Evolutionary conservation across 2,329 filamentous ascomycete genomes (phyloP).

Genomic region (Nannizzia gypsea): DNA sequence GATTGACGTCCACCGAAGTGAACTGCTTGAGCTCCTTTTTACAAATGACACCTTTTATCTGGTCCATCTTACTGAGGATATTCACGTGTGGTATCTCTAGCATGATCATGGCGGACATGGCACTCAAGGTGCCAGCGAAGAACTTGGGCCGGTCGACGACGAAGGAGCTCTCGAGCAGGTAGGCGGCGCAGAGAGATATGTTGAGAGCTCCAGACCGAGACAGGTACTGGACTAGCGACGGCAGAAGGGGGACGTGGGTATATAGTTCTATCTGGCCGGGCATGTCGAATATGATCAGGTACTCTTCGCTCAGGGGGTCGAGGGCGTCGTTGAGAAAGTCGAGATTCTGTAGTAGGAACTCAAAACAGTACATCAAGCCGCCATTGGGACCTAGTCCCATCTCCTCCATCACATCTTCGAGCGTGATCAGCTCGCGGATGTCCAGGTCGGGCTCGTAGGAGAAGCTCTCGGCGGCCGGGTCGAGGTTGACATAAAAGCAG

Average conservation of each 20-base stretch:
- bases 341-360: slow-evolving; percentile 87
- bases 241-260: slow-evolving; percentile 88
- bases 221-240: slow-evolving; percentile 69
- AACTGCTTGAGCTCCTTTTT: slow-evolving; percentile 85
- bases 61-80: slow-evolving; percentile 93
- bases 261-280: slow-evolving; percentile 98
- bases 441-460: slow-evolving; percentile 85
- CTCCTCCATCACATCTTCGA: slow-evolving; percentile 95
- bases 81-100: slow-evolving; percentile 95
- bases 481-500: slow-evolving; percentile 95
- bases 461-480: slow-evolving; percentile 88
- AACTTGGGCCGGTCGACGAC: slow-evolving; percentile 94
- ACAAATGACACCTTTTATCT: slow-evolving; percentile 78
- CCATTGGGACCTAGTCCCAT: slow-evolving; percentile 83
- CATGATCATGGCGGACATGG: slow-evolving; percentile 99
- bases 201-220: slow-evolving; percentile 69
- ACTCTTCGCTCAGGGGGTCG: slow-evolving; percentile 80
- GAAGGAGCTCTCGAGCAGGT: slow-evolving; percentile 90
- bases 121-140: slow-evolving; percentile 87
- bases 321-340: slow-evolving; percentile 81
- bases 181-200: slow-evolving; percentile 83
- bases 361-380: slow-evolving; percentile 90
- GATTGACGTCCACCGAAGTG: slow-evolving; percentile 67
- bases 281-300: slow-evolving; percentile 97
- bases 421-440: slow-evolving; percentile 86